Percentiles rank a stretch among this genome's conserved stretches.
These are phyloP conservation scores for Metschnikowia lachancei DNA, from an alignment of 805 yeast genomes.

Conservation along the genomic window DNA sequence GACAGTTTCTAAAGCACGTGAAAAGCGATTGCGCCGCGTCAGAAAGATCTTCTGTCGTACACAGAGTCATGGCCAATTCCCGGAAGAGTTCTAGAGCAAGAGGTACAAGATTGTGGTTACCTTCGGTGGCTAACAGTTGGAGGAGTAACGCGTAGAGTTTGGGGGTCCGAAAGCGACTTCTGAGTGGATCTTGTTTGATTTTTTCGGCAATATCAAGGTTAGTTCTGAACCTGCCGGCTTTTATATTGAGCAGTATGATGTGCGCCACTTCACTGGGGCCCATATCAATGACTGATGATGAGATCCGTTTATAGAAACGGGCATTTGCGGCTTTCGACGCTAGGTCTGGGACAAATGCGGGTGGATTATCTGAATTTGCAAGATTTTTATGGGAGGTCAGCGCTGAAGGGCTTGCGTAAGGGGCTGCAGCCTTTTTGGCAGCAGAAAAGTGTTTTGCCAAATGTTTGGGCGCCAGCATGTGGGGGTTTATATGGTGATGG, in stretches of 20 bases:
- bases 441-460: too few species aligned
- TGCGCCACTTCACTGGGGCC: background rate
- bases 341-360: background rate
- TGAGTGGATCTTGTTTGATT: conserved; percentile 11
- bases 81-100: conserved; percentile 13
- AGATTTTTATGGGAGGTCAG: too few species aligned
- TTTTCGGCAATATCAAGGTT: conserved; percentile 13
- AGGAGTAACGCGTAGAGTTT: conserved; percentile 13
- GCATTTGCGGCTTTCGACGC: background rate
- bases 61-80: conserved; percentile 4
- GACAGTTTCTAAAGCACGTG: conserved; percentile 13
- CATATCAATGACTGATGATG: background rate
- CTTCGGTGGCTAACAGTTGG: conserved; percentile 14
- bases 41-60: conserved; percentile 5
- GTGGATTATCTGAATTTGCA: too few species aligned
- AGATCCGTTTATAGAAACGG: background rate
- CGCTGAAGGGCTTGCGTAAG: background rate
- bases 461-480: too few species aligned
- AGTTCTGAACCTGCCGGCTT: conserved; percentile 9
- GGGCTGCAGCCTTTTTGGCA: too few species aligned
- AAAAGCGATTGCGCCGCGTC: conserved; percentile 11
- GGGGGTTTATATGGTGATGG: too few species aligned
- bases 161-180: conserved; percentile 1
- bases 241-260: conserved; percentile 2
- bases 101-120: background rate